These are phyloP conservation scores for Wilcoxina mikolae DNA, from an alignment of 495 filamentous ascomycete genomes.

Conservation along the genomic window DNA sequence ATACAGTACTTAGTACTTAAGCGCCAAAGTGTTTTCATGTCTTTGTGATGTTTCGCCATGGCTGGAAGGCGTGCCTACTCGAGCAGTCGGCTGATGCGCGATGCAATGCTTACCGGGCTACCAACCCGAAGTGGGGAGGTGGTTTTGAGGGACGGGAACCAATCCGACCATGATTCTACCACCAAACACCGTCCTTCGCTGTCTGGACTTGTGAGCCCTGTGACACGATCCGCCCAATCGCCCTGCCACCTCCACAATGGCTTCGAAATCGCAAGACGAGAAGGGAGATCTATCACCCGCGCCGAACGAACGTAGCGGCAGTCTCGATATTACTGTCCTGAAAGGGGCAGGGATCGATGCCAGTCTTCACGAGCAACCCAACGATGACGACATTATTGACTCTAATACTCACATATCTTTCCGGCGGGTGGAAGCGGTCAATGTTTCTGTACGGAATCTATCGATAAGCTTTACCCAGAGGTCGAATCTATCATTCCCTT, in stretches of 20 bases:
- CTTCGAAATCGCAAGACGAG: constrained; percentile 4
- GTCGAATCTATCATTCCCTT: constrained; percentile 29
- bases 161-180: not conserved
- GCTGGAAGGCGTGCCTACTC: no score
- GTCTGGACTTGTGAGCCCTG: not conserved
- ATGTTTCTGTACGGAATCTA: constrained; percentile 42
- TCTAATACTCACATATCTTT: constrained; percentile 37
- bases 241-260: not conserved
- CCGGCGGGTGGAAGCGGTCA: constrained; percentile 44
- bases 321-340: not conserved
- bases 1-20: no score
- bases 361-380: not conserved
- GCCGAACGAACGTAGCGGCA: constrained; percentile 7
- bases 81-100: no score
- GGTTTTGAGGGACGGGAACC: not conserved
- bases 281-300: not conserved
- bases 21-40: no score
- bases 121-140: no score
- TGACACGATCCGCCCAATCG: not conserved
- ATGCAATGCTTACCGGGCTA: no score
- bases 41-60: no score
- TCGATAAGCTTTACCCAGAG: constrained; percentile 37
- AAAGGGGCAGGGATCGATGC: not conserved
- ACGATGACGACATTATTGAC: not conserved
- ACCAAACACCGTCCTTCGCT: not conserved